Conservation (phyloP, 805 yeast genomes). For the Myxozyma kluyveri region DNA sequence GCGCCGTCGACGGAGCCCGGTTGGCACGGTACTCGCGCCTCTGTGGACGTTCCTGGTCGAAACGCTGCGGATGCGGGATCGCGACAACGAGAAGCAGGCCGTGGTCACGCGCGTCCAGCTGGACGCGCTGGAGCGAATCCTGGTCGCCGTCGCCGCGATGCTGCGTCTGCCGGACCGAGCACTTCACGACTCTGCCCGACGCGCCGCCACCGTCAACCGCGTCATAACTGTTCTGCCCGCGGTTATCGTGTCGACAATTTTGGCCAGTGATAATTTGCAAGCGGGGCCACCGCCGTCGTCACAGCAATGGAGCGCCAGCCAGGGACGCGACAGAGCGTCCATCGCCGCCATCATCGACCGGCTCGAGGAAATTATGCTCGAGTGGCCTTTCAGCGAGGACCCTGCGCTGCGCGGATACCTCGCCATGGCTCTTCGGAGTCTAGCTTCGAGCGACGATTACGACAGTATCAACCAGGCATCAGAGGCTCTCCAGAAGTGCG, state of each 20-base stretch:
- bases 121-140: neutral
- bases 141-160: neutral
- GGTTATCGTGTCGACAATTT: neutral
- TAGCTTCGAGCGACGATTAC: neutral
- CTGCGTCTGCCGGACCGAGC: neutral
- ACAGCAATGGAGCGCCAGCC: constrained; percentile 2
- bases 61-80: neutral
- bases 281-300: constrained; percentile 6
- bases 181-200: neutral
- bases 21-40: neutral
- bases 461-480: constrained; percentile 10
- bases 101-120: no score
- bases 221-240: neutral
- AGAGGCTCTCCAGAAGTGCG: constrained; percentile 8
- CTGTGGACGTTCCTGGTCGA: neutral
- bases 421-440: constrained; percentile 17
- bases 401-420: constrained; percentile 11
- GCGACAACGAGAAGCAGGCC: neutral
- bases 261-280: neutral
- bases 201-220: constrained; percentile 5
- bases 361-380: constrained; percentile 21
- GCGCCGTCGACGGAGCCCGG: neutral
- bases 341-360: constrained; percentile 11
- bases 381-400: constrained; percentile 26
- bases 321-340: neutral